phyloP scores from a whole-genome alignment of 2,329 filamentous ascomycete genomes.

The Fusarium humuli region DNA sequence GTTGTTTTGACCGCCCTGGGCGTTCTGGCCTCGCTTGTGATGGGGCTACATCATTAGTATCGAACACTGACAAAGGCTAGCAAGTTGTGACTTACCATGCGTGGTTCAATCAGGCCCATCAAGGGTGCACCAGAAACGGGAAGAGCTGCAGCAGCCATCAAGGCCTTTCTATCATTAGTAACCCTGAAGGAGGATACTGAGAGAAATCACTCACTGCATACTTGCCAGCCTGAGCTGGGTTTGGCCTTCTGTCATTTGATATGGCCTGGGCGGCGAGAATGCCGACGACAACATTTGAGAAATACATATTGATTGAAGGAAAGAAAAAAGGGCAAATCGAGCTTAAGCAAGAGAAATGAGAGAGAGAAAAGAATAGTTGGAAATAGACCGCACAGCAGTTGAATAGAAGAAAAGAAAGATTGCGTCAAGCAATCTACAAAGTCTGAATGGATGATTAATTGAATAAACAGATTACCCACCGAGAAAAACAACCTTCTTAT shows the following conservation, averaged over 20 bases:
- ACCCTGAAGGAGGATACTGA: rapidly evolving
- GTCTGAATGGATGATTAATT: constrained; percentile 1
- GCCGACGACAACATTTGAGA: constrained; percentile 24
- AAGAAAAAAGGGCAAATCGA: neutral
- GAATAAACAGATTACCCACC: neutral
- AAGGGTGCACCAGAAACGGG: constrained; percentile 12
- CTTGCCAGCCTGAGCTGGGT: neutral
- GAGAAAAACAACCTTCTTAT: constrained; percentile 17
- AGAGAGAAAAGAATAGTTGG: too few species aligned
- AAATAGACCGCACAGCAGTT: neutral
- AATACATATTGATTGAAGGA: constrained; percentile 1
- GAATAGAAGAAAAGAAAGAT: neutral
- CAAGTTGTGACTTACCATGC: neutral
- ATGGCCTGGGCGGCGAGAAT: constrained; percentile 24
- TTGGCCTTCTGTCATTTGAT: neutral
- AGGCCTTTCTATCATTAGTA: neutral
- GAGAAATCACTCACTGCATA: neutral
- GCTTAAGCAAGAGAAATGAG: too few species aligned
- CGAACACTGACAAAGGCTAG: rapidly evolving
- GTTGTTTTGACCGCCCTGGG: neutral
- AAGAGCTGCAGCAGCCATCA: constrained; percentile 26
- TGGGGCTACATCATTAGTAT: neutral
- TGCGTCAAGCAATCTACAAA: constrained; percentile 22
- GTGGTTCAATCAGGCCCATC: constrained; percentile 19
- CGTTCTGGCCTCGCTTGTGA: neutral